Evolutionary conservation across 2,329 filamentous ascomycete species (phyloP).

Genomic region (Ophiosphaerella korrae): DNA sequence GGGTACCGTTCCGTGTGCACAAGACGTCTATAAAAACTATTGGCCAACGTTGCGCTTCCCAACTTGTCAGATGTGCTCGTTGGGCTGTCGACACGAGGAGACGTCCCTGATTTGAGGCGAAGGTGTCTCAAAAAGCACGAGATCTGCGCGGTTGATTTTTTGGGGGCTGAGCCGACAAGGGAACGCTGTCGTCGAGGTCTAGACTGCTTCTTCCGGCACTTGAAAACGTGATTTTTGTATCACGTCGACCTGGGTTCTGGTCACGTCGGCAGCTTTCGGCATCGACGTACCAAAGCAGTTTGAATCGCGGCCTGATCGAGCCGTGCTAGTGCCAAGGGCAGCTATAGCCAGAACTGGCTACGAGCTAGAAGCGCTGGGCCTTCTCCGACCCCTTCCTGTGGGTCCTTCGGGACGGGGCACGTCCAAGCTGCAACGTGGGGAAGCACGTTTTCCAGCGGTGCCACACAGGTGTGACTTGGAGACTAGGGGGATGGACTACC

Average conservation of each 20-base stretch:
- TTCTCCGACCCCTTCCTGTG: slow-evolving; percentile 20
- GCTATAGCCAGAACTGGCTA: slow-evolving; percentile 11
- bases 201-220: slow-evolving; percentile 30
- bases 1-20: background rate
- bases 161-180: slow-evolving; percentile 16
- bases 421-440: slow-evolving; percentile 39
- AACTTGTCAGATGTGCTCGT: slow-evolving; percentile 17
- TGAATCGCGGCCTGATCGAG: slow-evolving; percentile 10
- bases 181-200: slow-evolving; percentile 19
- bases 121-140: slow-evolving; percentile 20
- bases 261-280: slow-evolving; percentile 14
- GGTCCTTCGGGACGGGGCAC: slow-evolving; percentile 32
- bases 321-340: slow-evolving; percentile 18
- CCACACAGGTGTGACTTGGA: slow-evolving; percentile 20
- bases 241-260: slow-evolving; percentile 18
- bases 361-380: slow-evolving; percentile 28
- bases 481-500: no score
- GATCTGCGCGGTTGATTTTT: slow-evolving; percentile 20
- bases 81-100: slow-evolving; percentile 5
- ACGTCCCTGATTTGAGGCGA: slow-evolving; percentile 18
- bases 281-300: background rate
- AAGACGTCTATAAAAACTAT: background rate
- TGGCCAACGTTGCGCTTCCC: slow-evolving; percentile 18
- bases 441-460: slow-evolving; percentile 34
- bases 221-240: slow-evolving; percentile 13